Conservation (phyloP, 2,329 filamentous ascomycete species). For the Aspergillus unguis region DNA sequence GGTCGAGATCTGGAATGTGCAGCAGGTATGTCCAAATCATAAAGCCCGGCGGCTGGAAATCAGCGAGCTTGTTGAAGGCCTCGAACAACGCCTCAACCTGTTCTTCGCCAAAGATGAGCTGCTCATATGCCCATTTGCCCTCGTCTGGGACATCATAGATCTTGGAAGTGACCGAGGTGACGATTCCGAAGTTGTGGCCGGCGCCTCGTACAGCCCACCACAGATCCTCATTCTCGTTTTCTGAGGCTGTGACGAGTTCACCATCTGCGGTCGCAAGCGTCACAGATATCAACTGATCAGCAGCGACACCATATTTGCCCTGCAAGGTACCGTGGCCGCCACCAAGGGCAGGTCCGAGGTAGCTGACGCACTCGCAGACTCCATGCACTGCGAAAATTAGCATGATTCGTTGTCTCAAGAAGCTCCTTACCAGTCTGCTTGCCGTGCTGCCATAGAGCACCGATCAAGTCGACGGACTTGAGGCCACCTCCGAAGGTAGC, state of each 20-base stretch:
- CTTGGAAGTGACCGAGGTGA: conserved; percentile 46
- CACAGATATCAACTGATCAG: conserved; percentile 53
- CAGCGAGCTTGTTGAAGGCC: conserved; percentile 10
- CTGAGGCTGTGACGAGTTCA: conserved; percentile 2
- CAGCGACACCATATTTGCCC: conserved; percentile 52
- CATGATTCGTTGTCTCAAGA: neutral
- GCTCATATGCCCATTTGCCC: conserved; percentile 11
- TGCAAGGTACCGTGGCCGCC: conserved; percentile 57
- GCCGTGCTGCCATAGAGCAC: conserved; percentile 48
- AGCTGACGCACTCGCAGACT: conserved; percentile 52
- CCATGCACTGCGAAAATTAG: conserved; percentile 39
- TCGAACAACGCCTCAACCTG: conserved; percentile 10
- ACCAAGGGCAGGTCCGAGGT: conserved; percentile 52
- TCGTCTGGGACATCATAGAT: conserved; percentile 38
- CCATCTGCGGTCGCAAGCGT: conserved; percentile 54
- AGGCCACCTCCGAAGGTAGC: conserved; percentile 51
- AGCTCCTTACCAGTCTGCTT: conserved; percentile 45
- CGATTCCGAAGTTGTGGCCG: conserved; percentile 57
- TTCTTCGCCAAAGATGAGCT: conserved; percentile 5
- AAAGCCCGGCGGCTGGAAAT: conserved; percentile 11
- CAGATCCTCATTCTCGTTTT: conserved; percentile 36
- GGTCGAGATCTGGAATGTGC: conserved; percentile 3
- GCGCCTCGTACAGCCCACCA: conserved; percentile 56
- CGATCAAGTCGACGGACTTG: conserved; percentile 44
- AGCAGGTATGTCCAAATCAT: conserved; percentile 7